Conservation (phyloP, 1,284 basidiomycete species). For the Cutaneotrichosporon sp. region DNA sequence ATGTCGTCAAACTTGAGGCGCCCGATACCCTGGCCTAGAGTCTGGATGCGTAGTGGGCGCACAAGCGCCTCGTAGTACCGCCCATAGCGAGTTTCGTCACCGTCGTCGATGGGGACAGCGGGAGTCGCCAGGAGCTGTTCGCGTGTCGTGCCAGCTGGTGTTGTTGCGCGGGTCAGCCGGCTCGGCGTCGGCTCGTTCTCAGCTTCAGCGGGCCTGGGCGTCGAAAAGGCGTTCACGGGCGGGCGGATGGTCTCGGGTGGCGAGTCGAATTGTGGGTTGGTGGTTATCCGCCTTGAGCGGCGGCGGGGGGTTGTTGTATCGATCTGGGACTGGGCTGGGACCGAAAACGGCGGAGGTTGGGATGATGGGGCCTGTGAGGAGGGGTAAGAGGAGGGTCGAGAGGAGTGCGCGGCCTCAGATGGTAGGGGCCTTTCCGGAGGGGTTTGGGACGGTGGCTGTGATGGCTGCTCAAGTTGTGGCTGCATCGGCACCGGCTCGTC, state of each 20-base stretch:
- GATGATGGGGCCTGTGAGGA: background rate
- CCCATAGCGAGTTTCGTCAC: constrained; percentile 39
- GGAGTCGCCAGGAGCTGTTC: constrained; percentile 27
- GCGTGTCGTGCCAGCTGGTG: constrained; percentile 16
- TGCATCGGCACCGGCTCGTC: background rate
- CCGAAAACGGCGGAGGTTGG: background rate
- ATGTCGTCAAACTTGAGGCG: constrained; percentile 48
- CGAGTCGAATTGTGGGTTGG: background rate
- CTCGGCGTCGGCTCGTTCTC: constrained; percentile 2
- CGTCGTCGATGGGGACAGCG: constrained; percentile 23
- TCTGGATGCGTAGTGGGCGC: constrained; percentile 42
- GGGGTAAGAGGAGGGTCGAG: background rate
- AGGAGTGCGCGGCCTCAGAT: background rate
- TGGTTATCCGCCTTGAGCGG: background rate
- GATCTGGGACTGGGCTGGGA: background rate
- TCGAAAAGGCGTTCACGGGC: background rate
- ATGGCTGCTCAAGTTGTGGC: background rate
- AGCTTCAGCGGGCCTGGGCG: background rate
- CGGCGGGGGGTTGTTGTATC: constrained; percentile 2
- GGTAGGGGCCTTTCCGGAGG: too few species aligned
- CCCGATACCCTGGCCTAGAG: constrained; percentile 43
- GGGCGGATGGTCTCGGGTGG: background rate
- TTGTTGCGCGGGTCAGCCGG: constrained; percentile 1
- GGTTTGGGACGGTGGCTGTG: too few species aligned
- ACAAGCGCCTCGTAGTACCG: constrained; percentile 43